These are phyloP conservation scores for Dothistroma septosporum DNA, from an alignment of 2,329 filamentous ascomycete species.

Conservation along the genomic window DNA sequence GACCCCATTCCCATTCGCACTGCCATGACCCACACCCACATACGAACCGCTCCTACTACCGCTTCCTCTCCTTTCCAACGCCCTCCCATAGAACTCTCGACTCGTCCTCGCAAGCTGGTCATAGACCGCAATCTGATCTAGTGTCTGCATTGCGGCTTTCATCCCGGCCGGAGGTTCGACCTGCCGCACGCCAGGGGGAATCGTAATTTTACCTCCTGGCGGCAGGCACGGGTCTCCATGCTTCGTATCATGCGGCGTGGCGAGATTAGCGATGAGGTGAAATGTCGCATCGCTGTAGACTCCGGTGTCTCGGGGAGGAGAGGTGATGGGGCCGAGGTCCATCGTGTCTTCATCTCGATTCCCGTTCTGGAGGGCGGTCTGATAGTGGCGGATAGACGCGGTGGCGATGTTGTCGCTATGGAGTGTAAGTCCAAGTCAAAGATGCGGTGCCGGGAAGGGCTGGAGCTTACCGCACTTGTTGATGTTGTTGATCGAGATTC, in stretches of 20 bases:
- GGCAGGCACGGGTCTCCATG: constrained; percentile 16
- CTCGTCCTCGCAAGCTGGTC: constrained; percentile 17
- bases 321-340: neutral
- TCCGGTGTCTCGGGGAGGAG: neutral
- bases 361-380: neutral
- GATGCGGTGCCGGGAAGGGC: neutral
- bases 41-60: neutral
- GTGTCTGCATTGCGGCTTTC: constrained; percentile 12
- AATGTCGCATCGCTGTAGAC: neutral
- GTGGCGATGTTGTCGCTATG: constrained; percentile 17
- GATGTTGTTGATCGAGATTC: constrained; percentile 25
- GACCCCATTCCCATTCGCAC: neutral
- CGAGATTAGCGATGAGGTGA: constrained; percentile 17
- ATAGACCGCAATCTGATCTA: constrained; percentile 20
- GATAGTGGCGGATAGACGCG: constrained; percentile 12
- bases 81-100: constrained; percentile 20
- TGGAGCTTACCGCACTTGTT: constrained; percentile 12
- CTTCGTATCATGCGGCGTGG: constrained; percentile 16
- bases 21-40: neutral
- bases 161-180: constrained; percentile 12
- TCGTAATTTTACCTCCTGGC: neutral
- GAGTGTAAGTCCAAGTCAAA: neutral
- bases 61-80: constrained; percentile 12
- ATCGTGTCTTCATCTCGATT: neutral
- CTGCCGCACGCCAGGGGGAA: constrained; percentile 12